Evolutionary conservation across 2,329 filamentous ascomycete genomes (phyloP).

Genomic region (Apiospora koreana): DNA sequence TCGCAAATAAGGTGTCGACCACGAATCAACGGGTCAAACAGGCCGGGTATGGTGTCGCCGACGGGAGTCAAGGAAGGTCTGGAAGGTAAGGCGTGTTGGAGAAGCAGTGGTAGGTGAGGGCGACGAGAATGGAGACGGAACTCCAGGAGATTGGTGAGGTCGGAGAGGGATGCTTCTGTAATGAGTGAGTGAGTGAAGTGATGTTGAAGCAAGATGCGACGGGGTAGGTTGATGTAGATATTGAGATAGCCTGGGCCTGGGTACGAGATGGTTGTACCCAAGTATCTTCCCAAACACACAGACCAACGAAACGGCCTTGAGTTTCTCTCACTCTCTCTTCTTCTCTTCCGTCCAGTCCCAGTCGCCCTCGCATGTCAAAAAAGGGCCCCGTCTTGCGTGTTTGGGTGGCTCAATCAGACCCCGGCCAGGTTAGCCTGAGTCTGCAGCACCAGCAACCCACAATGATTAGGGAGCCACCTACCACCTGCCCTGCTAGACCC

Average conservation of each 20-base stretch:
- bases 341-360: constrained; percentile 17
- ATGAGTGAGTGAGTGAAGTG: constrained; percentile 18
- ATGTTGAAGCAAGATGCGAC: constrained; percentile 26
- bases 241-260: constrained; percentile 23
- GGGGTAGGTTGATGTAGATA: constrained; percentile 34
- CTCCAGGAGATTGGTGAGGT: constrained; percentile 14
- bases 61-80: constrained; percentile 19
- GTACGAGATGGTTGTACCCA: not conserved
- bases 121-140: constrained; percentile 18
- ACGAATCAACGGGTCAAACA: constrained; percentile 54
- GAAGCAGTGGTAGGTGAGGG: constrained; percentile 13
- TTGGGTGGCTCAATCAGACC: constrained; percentile 33
- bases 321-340: not conserved
- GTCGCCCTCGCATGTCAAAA: not conserved
- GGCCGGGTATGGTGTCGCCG: constrained; percentile 23
- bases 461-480: constrained; percentile 29
- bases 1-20: constrained; percentile 31
- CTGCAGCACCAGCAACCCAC: constrained; percentile 21
- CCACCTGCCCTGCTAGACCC: constrained; percentile 25
- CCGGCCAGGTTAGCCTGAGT: constrained; percentile 26
- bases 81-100: constrained; percentile 19
- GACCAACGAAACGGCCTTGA: constrained; percentile 3
- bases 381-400: constrained; percentile 31
- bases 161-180: not conserved
- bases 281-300: not conserved